Base-by-base conservation (phyloP, 1,284 basidiomycete species). In the Sanguinoderma infundibulare region DNA sequence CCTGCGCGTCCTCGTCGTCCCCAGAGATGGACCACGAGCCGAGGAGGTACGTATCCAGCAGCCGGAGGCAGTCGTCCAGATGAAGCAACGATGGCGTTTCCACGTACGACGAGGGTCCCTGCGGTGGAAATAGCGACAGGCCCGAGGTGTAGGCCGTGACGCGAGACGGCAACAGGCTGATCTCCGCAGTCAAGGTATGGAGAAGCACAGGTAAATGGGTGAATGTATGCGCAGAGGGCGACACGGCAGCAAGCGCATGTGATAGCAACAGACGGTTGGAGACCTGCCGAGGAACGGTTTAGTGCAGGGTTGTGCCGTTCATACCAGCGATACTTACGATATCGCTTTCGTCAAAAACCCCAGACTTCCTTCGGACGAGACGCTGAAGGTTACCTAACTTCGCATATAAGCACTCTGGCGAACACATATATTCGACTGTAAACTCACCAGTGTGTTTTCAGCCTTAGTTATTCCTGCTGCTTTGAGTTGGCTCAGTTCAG, bases 11-110 rank as follows among this genome's bases (percentile, higher is more conserved):
- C 49, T 17, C 66, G 4, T 68, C 68, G 39, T 68, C 70, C 2
- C 72, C 67, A 35, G 70, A 55, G 28, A 67, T 65, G 0, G 67
- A 72, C 86, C 87, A 89, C 55, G 81, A 80, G 1, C 79, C 81
- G 10, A 91, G 74, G 0, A 92, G 77, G 68, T 81, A 87, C 1
- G 79, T 75, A 65, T 92, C 91, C 8, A 92, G 67, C 2, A 92
- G 74, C 15, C 77, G 77, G 24, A 93, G 77, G 63, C 87, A 85
- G 35, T 85, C 77, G 62, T 84, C 80, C 12, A 87, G 74, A 67
- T 82, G 82, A 20, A 77, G 73, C 39, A 87, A 68, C n/a, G 79
- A 79, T 8, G 76, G 77, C 8, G 66, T 64, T 26, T 77, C 73
- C 20, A 64, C 54, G 38, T 62, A 55, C n/a, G 71, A 70, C 2